Conservation (phyloP, 495 filamentous ascomycete genomes). For the Penicillium flavigenum region DNA sequence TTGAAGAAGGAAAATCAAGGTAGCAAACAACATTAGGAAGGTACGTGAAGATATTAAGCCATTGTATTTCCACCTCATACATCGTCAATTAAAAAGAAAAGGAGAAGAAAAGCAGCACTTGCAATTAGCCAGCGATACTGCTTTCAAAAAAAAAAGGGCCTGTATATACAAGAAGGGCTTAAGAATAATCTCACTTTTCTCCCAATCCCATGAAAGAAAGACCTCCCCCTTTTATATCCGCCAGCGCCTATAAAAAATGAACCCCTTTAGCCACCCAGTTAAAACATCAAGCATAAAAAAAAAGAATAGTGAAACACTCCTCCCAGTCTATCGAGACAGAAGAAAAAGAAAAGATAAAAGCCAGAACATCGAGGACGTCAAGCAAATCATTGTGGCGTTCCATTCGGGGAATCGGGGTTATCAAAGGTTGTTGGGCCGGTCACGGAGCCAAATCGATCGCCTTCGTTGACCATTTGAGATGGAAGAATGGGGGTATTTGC, state of each 20-base stretch:
- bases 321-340: slow-evolving; percentile 34
- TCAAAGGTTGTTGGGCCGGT: slow-evolving; percentile 33
- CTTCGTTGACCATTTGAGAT: slow-evolving; percentile 40
- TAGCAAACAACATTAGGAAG: slow-evolving; percentile 7
- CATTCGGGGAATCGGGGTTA: slow-evolving; percentile 35
- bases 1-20: slow-evolving; percentile 1
- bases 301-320: slow-evolving; percentile 23
- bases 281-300: slow-evolving; percentile 19
- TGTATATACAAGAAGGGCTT: slow-evolving; percentile 29
- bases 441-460: slow-evolving; percentile 37
- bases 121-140: slow-evolving; percentile 12
- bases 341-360: slow-evolving; percentile 12
- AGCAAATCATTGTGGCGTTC: slow-evolving; percentile 36
- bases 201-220: slow-evolving; percentile 15
- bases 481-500: slow-evolving; percentile 42
- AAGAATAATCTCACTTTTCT: slow-evolving; percentile 24
- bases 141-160: slow-evolving; percentile 8
- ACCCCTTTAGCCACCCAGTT: slow-evolving; percentile 25
- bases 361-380: slow-evolving; percentile 21
- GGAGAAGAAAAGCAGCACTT: slow-evolving; percentile 10
- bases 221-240: slow-evolving; percentile 25
- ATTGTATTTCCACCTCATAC: slow-evolving; percentile 14
- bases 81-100: slow-evolving; percentile 13
- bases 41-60: slow-evolving; percentile 14
- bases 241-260: slow-evolving; percentile 27